These are phyloP conservation scores for Aspergillus saccharolyticus DNA, from an alignment of 495 filamentous ascomycete genomes.

Conservation along the genomic window DNA sequence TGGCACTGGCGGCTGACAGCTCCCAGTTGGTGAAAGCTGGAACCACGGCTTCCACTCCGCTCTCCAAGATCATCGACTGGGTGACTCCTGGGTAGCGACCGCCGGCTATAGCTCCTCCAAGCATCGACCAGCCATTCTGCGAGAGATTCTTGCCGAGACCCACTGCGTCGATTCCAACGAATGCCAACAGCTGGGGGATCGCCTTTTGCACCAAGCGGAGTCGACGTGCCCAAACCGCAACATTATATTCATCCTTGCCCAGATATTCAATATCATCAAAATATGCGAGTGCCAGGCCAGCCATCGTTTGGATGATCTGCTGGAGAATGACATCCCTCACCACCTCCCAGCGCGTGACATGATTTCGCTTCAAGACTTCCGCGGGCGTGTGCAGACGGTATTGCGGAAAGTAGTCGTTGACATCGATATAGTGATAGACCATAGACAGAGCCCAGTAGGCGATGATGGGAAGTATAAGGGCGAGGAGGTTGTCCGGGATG, in stretches of 20 bases:
- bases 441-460: slow-evolving; percentile 88
- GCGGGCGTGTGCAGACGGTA: slow-evolving; percentile 91
- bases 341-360: slow-evolving; percentile 74
- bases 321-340: slow-evolving; percentile 83
- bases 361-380: slow-evolving; percentile 81
- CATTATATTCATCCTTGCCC: slow-evolving; percentile 76
- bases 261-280: slow-evolving; percentile 60
- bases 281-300: slow-evolving; percentile 54
- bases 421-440: slow-evolving; percentile 80
- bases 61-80: slow-evolving; percentile 31
- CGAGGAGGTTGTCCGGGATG: slow-evolving; percentile 75
- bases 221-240: slow-evolving; percentile 74
- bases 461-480: slow-evolving; percentile 67
- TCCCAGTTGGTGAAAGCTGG: slow-evolving; percentile 61
- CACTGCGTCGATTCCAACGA: slow-evolving; percentile 39
- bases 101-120: slow-evolving; percentile 65
- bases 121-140: slow-evolving; percentile 49
- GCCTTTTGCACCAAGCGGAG: slow-evolving; percentile 65
- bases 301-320: slow-evolving; percentile 76
- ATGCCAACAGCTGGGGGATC: slow-evolving; percentile 53
- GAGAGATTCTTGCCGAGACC: slow-evolving; percentile 35
- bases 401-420: slow-evolving; percentile 73
- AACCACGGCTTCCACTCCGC: slow-evolving; percentile 28
- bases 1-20: slow-evolving; percentile 59
- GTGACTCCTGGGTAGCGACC: slow-evolving; percentile 60